Evolutionary conservation across 2,329 filamentous ascomycete species (phyloP).

Genomic region (Trichoderma aggressivum): DNA sequence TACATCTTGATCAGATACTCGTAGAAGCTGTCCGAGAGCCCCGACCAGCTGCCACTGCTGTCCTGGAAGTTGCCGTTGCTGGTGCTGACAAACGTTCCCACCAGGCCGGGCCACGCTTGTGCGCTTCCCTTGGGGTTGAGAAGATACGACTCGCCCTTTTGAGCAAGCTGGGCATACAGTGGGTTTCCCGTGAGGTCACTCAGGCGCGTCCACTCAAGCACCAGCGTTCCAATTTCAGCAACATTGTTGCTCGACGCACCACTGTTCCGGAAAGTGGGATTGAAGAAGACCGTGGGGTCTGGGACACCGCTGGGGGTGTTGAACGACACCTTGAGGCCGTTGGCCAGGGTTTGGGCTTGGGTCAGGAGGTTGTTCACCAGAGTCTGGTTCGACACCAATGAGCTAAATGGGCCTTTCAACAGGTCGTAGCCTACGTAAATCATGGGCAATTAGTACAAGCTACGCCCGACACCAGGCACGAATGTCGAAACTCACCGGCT

Average conservation of each 20-base stretch:
- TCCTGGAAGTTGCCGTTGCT: constrained; percentile 64
- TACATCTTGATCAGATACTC: constrained; percentile 93
- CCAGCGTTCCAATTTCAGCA: constrained; percentile 72
- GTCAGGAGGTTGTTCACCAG: constrained; percentile 58
- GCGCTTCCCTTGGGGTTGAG: constrained; percentile 55
- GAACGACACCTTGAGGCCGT: constrained; percentile 74
- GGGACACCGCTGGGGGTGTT: constrained; percentile 73
- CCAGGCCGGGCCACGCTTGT: constrained; percentile 73
- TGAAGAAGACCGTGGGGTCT: constrained; percentile 63
- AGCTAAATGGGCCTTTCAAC: constrained; percentile 61
- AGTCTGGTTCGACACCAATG: constrained; percentile 41
- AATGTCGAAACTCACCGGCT: constrained; percentile 49
- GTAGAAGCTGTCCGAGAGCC: constrained; percentile 77
- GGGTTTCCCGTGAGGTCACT: constrained; percentile 69
- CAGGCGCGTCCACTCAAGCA: constrained; percentile 80
- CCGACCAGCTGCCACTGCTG: constrained; percentile 69
- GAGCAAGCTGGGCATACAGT: constrained; percentile 63
- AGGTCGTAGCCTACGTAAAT: constrained; percentile 59
- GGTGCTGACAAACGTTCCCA: constrained; percentile 66
- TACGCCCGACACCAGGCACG: not conserved
- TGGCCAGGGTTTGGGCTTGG: constrained; percentile 67
- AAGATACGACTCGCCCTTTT: constrained; percentile 67
- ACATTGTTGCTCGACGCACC: constrained; percentile 62
- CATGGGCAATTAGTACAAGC: not conserved
- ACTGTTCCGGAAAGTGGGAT: constrained; percentile 46